phyloP scores from a whole-genome alignment of 2,329 filamentous ascomycete genomes.

The Calonectria montana region DNA sequence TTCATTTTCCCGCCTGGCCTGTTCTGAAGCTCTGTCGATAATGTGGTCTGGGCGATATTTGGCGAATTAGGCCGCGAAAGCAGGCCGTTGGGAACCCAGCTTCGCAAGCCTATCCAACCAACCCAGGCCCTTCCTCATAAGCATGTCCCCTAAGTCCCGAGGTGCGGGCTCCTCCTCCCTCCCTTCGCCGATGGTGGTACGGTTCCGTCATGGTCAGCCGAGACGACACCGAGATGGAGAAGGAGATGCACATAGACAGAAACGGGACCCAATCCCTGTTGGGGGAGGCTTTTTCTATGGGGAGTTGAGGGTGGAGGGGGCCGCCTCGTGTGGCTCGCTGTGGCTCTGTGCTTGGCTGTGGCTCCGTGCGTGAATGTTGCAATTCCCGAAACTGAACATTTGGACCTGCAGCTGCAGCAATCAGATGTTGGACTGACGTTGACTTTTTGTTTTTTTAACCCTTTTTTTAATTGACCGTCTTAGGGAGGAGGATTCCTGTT shows the following conservation, averaged over 20 bases:
- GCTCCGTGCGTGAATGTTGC: constrained; percentile 15
- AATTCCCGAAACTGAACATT: constrained; percentile 21
- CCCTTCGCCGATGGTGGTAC: constrained; percentile 24
- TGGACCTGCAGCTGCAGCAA: neutral
- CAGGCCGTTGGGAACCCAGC: neutral
- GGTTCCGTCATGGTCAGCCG: constrained; percentile 40
- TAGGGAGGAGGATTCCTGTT: neutral
- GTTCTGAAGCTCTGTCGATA: neutral
- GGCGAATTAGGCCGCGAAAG: constrained; percentile 16
- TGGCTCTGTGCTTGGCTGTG: constrained; percentile 2
- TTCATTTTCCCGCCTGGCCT: neutral
- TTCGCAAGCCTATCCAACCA: neutral
- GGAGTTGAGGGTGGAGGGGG: constrained; percentile 10
- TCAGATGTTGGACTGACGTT: constrained; percentile 11
- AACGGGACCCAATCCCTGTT: constrained; percentile 22
- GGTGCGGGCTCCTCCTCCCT: constrained; percentile 20
- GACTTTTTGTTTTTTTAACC: neutral
- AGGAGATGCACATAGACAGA: constrained; percentile 25
- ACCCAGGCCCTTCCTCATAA: neutral
- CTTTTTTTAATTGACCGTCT: neutral
- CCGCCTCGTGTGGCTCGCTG: neutral
- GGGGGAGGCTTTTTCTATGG: constrained; percentile 1
- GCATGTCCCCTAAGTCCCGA: constrained; percentile 22
- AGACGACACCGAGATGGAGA: constrained; percentile 26
- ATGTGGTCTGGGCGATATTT: constrained; percentile 17